Evolutionary conservation across 2,329 filamentous ascomycete genomes (phyloP), one percentile per base, ranked within the genome.

Genomic region (Verticillium klebahnii): DNA sequence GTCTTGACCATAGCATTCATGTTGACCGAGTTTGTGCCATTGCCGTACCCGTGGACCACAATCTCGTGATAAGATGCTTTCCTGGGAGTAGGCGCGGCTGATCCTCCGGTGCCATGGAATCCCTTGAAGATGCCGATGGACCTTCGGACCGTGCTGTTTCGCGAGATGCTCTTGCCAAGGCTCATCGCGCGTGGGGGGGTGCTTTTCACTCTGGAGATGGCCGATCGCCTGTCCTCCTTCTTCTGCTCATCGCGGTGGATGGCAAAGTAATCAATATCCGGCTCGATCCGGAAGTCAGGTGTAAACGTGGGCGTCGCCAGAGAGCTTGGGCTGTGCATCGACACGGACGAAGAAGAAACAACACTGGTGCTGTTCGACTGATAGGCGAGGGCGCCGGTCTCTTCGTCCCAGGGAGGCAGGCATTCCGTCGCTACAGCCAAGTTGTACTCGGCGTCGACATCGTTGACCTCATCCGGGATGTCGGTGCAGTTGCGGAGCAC

Each of bases 401-500:
- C 68, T 31, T 74, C 73, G 31, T 74, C 70, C 83, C 83, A 85
- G 0, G 81, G 80, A 0, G 81, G 80, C 2, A 82, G 67, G 32
- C 75, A 69, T 2, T 70, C 70, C 0, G 74, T 77, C 1, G 78
- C 76, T 0, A 83, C 75, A 39, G 78, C 75, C 23, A 85, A 70
- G 59, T 82, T 79, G 65, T 94, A 94, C 0, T 80, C 76, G 1
- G 85, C 79, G 15, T 77, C 78, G 1, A 79, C 76, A 60, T 89
- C 84, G 17, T 79, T 78, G 32, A 91, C 86, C 67, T 90, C 85
- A 5, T 77, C 70, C 0, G 91, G 88, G 0, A 84, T 78, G 37
- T 82, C 77, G 1, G 85, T 88, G 40, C 87, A 86, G 60, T 85
- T 85, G 11, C 84, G 81, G 1, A 95, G 80, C n/a, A 87, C 88